A percentile compares a stretch with the other conserved stretches of the same genome.
Conservation (phyloP, 75 land plant genomes). For the Pinus albicaulis region DNA sequence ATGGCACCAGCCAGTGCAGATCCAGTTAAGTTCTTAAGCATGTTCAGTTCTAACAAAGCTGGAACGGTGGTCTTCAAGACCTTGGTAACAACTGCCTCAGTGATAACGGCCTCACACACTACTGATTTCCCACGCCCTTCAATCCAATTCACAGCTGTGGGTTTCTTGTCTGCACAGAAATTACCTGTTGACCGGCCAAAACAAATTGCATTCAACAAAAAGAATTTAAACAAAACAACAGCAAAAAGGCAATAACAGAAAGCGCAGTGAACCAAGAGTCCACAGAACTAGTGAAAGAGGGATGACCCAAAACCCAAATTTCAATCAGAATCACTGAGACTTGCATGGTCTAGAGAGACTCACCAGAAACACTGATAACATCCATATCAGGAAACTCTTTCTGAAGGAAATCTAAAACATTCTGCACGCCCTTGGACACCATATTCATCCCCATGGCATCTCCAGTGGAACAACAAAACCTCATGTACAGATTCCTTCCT, state of each 20-base stretch:
- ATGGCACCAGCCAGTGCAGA: constrained; percentile 84
- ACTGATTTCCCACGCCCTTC: constrained; percentile 83
- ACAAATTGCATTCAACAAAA: too few species aligned
- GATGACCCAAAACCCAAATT: too few species aligned
- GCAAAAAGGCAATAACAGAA: too few species aligned
- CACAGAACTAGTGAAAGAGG: too few species aligned
- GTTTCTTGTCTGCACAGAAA: constrained; percentile 52
- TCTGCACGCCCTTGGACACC: constrained; percentile 93
- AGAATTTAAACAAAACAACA: too few species aligned
- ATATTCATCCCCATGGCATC: constrained; percentile 99
- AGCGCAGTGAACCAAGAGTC: too few species aligned
- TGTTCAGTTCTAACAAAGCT: constrained; percentile 84
- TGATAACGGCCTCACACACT: constrained; percentile 75
- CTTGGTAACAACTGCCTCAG: constrained; percentile 60
- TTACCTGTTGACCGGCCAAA: constrained; percentile 36
- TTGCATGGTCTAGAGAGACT: too few species aligned
- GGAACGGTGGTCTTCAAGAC: constrained; percentile 74
- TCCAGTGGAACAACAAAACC: constrained; percentile 85
- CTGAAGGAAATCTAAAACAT: constrained; percentile 69
- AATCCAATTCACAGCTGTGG: constrained; percentile 77
- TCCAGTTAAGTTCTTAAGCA: constrained; percentile 77
- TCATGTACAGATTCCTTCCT: constrained; percentile 77
- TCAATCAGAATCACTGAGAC: too few species aligned
- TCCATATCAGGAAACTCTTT: background rate
- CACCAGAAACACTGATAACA: too few species aligned